A percentile compares a stretch with the other conserved stretches of the same genome.
Evolutionary conservation across 257 asterid genomes (phyloP).

Genomic region (Salvia hispanica): DNA sequence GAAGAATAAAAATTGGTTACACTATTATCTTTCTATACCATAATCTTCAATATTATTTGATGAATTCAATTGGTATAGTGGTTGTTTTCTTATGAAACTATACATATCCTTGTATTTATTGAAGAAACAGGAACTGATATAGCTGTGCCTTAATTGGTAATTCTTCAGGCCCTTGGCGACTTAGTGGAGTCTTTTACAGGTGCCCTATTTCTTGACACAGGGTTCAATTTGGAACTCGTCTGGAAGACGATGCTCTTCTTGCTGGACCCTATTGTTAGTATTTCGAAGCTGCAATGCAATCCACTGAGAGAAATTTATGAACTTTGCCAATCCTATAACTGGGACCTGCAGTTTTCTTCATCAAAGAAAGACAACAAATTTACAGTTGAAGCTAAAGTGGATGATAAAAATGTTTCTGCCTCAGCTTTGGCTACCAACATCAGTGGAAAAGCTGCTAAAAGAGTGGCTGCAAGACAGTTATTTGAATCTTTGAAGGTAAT

Average conservation of each 20-base stretch:
- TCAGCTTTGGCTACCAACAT: constrained; percentile 48
- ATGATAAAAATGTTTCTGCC: constrained; percentile 37
- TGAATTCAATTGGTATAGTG: constrained; percentile 13
- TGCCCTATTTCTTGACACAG: constrained; percentile 80
- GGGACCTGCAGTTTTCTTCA: constrained; percentile 50
- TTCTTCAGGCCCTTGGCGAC: constrained; percentile 90
- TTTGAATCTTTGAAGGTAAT: constrained; percentile 64
- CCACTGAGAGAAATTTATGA: constrained; percentile 74
- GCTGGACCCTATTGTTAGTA: constrained; percentile 65
- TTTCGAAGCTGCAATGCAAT: constrained; percentile 61
- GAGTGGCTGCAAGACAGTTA: constrained; percentile 56
- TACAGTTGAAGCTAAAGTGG: constrained; percentile 57
- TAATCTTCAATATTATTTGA: neutral
- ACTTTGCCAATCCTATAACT: constrained; percentile 70
- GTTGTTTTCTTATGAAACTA: constrained; percentile 16
- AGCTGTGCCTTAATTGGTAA: constrained; percentile 29
- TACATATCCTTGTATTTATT: neutral
- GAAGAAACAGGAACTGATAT: constrained; percentile 36
- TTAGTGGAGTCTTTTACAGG: constrained; percentile 93
- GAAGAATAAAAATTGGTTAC: neutral
- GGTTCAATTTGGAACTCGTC: constrained; percentile 66
- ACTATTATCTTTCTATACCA: neutral
- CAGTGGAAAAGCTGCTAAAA: constrained; percentile 62
- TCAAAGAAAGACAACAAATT: constrained; percentile 50
- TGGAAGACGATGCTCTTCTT: constrained; percentile 72